phyloP scores from a whole-genome alignment of 768 basidiomycete genomes.

The Filobasidium wieringae region DNA sequence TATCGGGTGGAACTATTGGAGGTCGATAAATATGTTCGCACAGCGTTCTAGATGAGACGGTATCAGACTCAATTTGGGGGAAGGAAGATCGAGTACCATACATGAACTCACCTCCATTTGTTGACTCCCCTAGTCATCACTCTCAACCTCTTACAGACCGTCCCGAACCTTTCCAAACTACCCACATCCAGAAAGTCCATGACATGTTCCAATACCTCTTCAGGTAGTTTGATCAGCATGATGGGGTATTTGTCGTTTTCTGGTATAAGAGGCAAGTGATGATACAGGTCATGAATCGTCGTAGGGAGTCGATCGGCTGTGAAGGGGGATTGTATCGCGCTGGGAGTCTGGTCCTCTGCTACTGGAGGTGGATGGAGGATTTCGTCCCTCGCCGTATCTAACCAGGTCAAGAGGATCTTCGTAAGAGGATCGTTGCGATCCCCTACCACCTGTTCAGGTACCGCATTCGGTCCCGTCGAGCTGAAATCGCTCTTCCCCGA shows the following conservation, averaged over 20 bases:
- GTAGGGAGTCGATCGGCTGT: not conserved
- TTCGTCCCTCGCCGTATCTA: not conserved
- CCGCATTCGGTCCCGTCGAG: not conserved
- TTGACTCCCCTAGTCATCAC: constrained; percentile 56
- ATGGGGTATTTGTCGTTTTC: constrained; percentile 55
- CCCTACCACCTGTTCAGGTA: not conserved
- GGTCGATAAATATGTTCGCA: constrained; percentile 58
- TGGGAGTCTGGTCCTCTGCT: too few relatives aligned
- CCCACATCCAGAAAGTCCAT: constrained; percentile 56
- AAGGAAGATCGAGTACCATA: not conserved
- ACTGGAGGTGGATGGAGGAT: not conserved
- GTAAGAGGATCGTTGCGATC: not conserved
- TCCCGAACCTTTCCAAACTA: constrained; percentile 64
- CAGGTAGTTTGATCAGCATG: constrained; percentile 54
- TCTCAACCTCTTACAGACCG: constrained; percentile 61
- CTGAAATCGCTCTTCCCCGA: too few relatives aligned
- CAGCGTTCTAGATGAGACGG: constrained; percentile 45
- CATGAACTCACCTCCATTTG: constrained; percentile 56
- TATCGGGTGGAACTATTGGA: constrained; percentile 56
- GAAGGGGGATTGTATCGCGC: not conserved
- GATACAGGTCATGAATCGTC: not conserved
- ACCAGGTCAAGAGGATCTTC: not conserved
- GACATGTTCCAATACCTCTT: constrained; percentile 61
- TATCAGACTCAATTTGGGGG: not conserved
- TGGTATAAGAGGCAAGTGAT: constrained; percentile 46